Evolutionary conservation across 768 basidiomycete genomes (phyloP).

Genomic region (Leccinum disarticulatum): DNA sequence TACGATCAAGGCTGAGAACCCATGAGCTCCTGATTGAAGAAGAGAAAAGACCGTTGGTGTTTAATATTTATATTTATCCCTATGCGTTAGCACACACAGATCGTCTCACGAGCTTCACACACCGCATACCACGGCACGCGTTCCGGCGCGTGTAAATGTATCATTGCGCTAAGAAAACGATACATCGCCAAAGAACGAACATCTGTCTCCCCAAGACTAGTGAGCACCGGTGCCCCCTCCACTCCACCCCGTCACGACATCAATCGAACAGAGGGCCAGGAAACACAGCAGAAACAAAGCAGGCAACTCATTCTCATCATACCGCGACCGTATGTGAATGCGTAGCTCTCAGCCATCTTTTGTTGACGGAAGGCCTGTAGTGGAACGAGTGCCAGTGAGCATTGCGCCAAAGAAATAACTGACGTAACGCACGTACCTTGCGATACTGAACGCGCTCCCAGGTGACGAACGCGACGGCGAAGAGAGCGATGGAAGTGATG

Average conservation of each 20-base stretch:
- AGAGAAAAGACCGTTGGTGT: no score
- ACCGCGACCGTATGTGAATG: constrained; percentile 61
- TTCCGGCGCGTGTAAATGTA: constrained; percentile 5
- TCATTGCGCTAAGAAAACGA: not conserved
- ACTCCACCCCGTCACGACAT: not conserved
- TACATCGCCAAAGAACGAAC: constrained; percentile 11
- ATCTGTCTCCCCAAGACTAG: not conserved
- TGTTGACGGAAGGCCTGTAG: constrained; percentile 70
- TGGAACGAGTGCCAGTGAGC: not conserved
- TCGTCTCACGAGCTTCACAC: not conserved
- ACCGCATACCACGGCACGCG: not conserved
- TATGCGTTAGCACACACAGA: not conserved
- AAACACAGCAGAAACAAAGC: not conserved
- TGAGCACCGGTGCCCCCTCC: not conserved
- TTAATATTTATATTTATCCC: not conserved
- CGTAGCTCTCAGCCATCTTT: constrained; percentile 64
- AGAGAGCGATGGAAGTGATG: constrained; percentile 79
- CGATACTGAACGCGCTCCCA: constrained; percentile 87
- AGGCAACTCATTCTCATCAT: constrained; percentile 14
- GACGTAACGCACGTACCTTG: constrained; percentile 54
- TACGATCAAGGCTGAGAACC: constrained; percentile 80
- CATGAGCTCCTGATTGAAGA: constrained; percentile 59
- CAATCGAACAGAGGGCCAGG: not conserved
- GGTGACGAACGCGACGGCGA: constrained; percentile 80
- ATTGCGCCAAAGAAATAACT: not conserved